Evolutionary conservation across 1,139 yeast species (phyloP).

Genomic region (Suhomyces bolitotheri): DNA sequence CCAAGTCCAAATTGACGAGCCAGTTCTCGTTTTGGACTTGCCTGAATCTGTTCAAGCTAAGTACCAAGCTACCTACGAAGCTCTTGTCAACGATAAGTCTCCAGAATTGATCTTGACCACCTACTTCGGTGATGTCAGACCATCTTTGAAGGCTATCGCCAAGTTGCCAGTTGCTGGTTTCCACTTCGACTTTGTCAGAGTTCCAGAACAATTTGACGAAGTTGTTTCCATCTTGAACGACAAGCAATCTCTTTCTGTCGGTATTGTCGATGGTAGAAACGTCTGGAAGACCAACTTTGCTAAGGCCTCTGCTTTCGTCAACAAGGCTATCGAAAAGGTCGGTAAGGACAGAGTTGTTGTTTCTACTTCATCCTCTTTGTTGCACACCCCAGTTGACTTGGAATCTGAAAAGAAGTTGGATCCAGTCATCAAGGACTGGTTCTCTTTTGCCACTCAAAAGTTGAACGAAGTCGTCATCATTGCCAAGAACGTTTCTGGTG

Average conservation of each 20-base stretch:
- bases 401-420: constrained; percentile 87
- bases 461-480: constrained; percentile 85
- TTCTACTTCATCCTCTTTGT: constrained; percentile 93
- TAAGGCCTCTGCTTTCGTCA: constrained; percentile 78
- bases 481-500: constrained; percentile 85
- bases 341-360: constrained; percentile 89
- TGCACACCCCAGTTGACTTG: constrained; percentile 98
- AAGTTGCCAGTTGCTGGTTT: constrained; percentile 90
- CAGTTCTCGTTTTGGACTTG: constrained; percentile 90
- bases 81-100: constrained; percentile 60
- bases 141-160: constrained; percentile 88
- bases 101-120: constrained; percentile 85
- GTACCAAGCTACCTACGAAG: constrained; percentile 82
- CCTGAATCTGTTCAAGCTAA: constrained; percentile 81
- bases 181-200: constrained; percentile 97
- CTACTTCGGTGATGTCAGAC: constrained; percentile 97
- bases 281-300: constrained; percentile 97
- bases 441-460: constrained; percentile 98
- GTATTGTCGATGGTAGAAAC: constrained; percentile 98
- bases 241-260: constrained; percentile 82
- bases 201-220: constrained; percentile 91
- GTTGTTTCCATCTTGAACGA: constrained; percentile 67
- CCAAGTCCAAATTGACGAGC: constrained; percentile 96
- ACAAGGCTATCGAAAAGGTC: constrained; percentile 78
- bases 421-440: constrained; percentile 93